Percentiles rank a stretch among this genome's conserved stretches.
phyloP scores from a whole-genome alignment of 768 basidiomycete genomes.

The Naematelia encephala region DNA sequence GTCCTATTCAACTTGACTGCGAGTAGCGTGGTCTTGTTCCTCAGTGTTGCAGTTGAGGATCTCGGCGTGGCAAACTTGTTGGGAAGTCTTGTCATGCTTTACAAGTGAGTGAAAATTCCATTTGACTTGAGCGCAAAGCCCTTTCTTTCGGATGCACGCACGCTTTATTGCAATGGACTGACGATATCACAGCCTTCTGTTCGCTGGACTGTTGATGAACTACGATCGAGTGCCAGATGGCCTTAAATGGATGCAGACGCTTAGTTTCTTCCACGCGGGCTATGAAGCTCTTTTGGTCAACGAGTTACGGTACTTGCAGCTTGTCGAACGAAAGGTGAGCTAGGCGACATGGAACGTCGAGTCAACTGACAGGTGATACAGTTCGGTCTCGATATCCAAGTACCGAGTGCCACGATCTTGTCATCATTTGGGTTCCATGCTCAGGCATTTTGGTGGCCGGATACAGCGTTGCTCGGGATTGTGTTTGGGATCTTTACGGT shows the following conservation, averaged over 20 bases:
- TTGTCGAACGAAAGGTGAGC: conserved; percentile 82
- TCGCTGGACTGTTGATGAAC: conserved; percentile 93
- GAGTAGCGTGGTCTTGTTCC: conserved; percentile 81
- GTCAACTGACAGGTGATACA: conserved; percentile 47
- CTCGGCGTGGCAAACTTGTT: conserved; percentile 85
- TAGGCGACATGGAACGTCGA: conserved; percentile 3
- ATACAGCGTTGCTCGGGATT: conserved; percentile 76
- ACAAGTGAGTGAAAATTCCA: conserved; percentile 82
- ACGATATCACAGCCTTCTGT: conserved; percentile 69
- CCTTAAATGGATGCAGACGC: conserved; percentile 80
- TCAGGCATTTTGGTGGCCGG: conserved; percentile 99
- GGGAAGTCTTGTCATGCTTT: conserved; percentile 95
- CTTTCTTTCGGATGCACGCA: not conserved
- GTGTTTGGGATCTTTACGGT: conserved; percentile 79
- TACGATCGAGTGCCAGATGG: conserved; percentile 71
- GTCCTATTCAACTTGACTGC: conserved; percentile 97
- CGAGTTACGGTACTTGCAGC: conserved; percentile 85
- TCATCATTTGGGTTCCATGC: conserved; percentile 89
- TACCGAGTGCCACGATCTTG: conserved; percentile 91
- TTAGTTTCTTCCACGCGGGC: conserved; percentile 98
- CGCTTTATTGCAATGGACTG: not conserved
- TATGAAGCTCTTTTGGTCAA: conserved; percentile 98
- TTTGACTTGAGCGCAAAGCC: not conserved
- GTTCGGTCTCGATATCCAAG: conserved; percentile 95
- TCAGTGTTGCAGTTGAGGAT: conserved; percentile 84